phyloP scores from a whole-genome alignment of 1,139 yeast genomes.

The Geotrichum phurueaensis region DNA sequence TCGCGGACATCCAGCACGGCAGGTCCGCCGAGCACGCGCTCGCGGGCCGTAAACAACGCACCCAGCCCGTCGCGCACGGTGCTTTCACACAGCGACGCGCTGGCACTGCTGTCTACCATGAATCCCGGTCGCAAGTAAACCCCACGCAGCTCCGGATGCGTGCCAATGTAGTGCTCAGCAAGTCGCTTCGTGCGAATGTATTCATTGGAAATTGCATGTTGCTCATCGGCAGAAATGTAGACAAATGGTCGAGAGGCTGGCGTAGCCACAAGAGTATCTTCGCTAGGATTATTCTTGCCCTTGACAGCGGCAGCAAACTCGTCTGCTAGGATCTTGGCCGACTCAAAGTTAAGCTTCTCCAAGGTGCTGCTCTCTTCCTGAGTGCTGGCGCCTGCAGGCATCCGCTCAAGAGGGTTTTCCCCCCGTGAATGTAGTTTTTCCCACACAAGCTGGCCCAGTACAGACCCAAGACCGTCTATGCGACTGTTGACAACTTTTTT shows the following conservation, averaged over 20 bases:
- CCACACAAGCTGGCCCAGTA: background rate
- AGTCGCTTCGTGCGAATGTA: constrained; percentile 71
- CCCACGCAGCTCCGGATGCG: constrained; percentile 44
- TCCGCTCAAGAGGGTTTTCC: constrained; percentile 11
- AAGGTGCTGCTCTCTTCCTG: constrained; percentile 41
- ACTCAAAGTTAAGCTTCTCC: constrained; percentile 59
- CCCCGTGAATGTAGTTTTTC: background rate
- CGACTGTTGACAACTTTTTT: constrained; percentile 40
- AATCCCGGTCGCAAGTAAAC: constrained; percentile 75
- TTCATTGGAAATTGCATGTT: constrained; percentile 61
- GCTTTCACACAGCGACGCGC: background rate
- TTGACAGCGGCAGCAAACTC: constrained; percentile 38
- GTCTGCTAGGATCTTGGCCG: constrained; percentile 62
- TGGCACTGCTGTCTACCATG: constrained; percentile 54
- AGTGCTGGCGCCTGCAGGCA: constrained; percentile 8
- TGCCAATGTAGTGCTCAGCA: constrained; percentile 57
- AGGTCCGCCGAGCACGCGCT: constrained; percentile 20
- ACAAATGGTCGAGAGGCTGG: constrained; percentile 45
- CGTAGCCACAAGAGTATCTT: background rate
- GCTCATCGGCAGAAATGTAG: constrained; percentile 74
- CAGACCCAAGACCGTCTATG: background rate
- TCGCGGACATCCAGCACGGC: constrained; percentile 65
- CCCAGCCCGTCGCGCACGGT: constrained; percentile 22
- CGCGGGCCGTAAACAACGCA: constrained; percentile 16
- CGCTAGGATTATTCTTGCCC: background rate